Evolutionary conservation across 345 rosid genomes (phyloP).

Genomic region (Clarkia xantiana): DNA sequence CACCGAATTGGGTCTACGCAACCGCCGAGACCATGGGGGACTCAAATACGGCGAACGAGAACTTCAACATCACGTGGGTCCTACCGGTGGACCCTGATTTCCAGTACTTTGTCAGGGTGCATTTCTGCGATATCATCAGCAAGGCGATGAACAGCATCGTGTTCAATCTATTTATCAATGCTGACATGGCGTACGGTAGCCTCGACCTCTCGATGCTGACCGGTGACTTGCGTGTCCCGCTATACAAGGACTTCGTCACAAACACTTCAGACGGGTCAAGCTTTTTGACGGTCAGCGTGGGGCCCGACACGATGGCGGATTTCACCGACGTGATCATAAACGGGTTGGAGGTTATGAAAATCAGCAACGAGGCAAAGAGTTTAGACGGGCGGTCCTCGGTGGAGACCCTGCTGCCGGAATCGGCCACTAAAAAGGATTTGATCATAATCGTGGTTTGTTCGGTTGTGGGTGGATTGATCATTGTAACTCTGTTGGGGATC

Average conservation of each 20-base stretch:
- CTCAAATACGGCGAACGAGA: constrained; percentile 48
- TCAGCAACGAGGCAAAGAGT: constrained; percentile 67
- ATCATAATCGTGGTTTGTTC: constrained; percentile 32
- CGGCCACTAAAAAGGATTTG: constrained; percentile 25
- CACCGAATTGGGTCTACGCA: constrained; percentile 87
- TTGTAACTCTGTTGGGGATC: constrained; percentile 31
- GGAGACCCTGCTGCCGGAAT: constrained; percentile 36
- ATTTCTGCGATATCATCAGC: constrained; percentile 83
- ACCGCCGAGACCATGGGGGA: constrained; percentile 82
- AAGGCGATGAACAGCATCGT: constrained; percentile 54
- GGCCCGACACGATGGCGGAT: constrained; percentile 59
- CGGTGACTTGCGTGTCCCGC: constrained; percentile 41
- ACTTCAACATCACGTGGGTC: constrained; percentile 91
- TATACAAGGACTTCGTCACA: constrained; percentile 64
- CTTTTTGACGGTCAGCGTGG: constrained; percentile 67
- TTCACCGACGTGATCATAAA: constrained; percentile 54
- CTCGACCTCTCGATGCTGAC: constrained; percentile 57
- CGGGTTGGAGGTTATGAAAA: constrained; percentile 83
- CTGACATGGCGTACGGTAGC: constrained; percentile 50
- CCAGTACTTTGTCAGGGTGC: constrained; percentile 74
- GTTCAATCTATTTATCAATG: constrained; percentile 72
- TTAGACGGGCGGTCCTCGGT: constrained; percentile 56
- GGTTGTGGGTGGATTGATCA: constrained; percentile 29
- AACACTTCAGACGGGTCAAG: constrained; percentile 41
- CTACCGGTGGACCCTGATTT: constrained; percentile 49